These are phyloP conservation scores for Amanita subjunquillea DNA, from an alignment of 768 basidiomycete genomes.

Conservation along the genomic window DNA sequence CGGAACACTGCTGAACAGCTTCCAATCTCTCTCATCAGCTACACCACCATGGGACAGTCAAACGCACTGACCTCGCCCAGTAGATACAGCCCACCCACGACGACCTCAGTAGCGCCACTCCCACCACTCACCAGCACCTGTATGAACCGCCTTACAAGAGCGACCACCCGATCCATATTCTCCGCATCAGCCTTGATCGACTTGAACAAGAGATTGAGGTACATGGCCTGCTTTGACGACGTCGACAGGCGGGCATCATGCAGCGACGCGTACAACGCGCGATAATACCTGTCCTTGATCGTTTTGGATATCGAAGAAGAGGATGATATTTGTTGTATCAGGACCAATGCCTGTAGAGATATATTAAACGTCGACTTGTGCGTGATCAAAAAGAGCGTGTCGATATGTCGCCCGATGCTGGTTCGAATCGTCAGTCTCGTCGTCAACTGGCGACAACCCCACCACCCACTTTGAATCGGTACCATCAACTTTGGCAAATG, in stretches of 20 bases:
- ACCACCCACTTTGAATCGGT: slow-evolving; percentile 48
- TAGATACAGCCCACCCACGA: slow-evolving; percentile 80
- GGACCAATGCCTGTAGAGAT: slow-evolving; percentile 81
- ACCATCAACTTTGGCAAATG: slow-evolving; percentile 78
- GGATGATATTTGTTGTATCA: slow-evolving; percentile 76
- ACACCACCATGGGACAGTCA: neutral
- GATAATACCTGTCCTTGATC: slow-evolving; percentile 60
- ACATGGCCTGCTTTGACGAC: slow-evolving; percentile 94
- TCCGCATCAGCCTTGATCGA: slow-evolving; percentile 57
- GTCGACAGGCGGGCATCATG: slow-evolving; percentile 70
- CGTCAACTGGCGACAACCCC: neutral
- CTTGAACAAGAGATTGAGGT: slow-evolving; percentile 89
- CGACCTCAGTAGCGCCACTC: slow-evolving; percentile 72
- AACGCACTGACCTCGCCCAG: slow-evolving; percentile 65
- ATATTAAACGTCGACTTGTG: slow-evolving; percentile 97
- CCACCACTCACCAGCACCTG: slow-evolving; percentile 68
- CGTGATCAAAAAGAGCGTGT: slow-evolving; percentile 89
- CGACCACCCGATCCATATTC: slow-evolving; percentile 54
- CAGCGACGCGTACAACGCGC: slow-evolving; percentile 83
- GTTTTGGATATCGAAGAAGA: slow-evolving; percentile 36
- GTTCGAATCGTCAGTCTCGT: neutral
- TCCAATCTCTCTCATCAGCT: slow-evolving; percentile 1
- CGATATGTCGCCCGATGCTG: slow-evolving; percentile 80
- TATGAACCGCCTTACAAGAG: slow-evolving; percentile 74
- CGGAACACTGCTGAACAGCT: slow-evolving; percentile 33